Evolutionary conservation across 352 stramenopile species (phyloP).

Genomic region (Pythium apleroticum): DNA sequence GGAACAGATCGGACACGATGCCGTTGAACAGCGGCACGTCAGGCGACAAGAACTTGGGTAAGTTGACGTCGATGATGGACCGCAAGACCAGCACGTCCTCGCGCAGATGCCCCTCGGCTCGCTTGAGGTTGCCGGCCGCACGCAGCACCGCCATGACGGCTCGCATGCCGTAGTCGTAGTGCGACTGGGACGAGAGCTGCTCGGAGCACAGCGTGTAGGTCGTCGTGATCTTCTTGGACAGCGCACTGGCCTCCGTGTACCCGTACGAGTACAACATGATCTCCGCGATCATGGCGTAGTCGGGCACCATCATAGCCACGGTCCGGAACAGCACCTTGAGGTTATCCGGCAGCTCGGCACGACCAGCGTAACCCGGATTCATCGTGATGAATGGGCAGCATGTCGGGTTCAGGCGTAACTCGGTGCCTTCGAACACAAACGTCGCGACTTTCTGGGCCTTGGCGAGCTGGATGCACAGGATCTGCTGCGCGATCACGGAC

Average conservation of each 20-base stretch:
- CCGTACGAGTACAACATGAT: slow-evolving; percentile 95
- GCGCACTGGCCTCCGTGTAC: slow-evolving; percentile 86
- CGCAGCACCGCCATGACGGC: slow-evolving; percentile 94
- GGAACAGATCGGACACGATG: slow-evolving; percentile 94
- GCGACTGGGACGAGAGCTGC: slow-evolving; percentile 92
- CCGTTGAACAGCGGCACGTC: slow-evolving; percentile 94
- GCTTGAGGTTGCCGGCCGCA: slow-evolving; percentile 90
- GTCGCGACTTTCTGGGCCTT: slow-evolving; percentile 90
- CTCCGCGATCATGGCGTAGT: slow-evolving; percentile 94
- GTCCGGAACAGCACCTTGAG: slow-evolving; percentile 93
- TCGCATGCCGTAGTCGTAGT: slow-evolving; percentile 96
- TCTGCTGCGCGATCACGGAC: slow-evolving; percentile 94
- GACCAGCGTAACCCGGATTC: slow-evolving; percentile 95
- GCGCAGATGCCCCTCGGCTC: slow-evolving; percentile 70
- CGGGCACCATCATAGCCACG: slow-evolving; percentile 95
- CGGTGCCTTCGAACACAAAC: slow-evolving; percentile 94
- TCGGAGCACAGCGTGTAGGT: slow-evolving; percentile 94
- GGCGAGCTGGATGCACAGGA: slow-evolving; percentile 91
- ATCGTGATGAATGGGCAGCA: slow-evolving; percentile 95
- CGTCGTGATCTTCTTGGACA: slow-evolving; percentile 94
- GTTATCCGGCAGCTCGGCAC: slow-evolving; percentile 94
- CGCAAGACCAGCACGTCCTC: slow-evolving; percentile 90
- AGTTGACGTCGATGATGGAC: slow-evolving; percentile 94
- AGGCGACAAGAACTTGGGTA: slow-evolving; percentile 92
- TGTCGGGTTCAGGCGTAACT: slow-evolving; percentile 90